Conservation (phyloP, 345 rosid species). For the Atalantia buxifolia region DNA sequence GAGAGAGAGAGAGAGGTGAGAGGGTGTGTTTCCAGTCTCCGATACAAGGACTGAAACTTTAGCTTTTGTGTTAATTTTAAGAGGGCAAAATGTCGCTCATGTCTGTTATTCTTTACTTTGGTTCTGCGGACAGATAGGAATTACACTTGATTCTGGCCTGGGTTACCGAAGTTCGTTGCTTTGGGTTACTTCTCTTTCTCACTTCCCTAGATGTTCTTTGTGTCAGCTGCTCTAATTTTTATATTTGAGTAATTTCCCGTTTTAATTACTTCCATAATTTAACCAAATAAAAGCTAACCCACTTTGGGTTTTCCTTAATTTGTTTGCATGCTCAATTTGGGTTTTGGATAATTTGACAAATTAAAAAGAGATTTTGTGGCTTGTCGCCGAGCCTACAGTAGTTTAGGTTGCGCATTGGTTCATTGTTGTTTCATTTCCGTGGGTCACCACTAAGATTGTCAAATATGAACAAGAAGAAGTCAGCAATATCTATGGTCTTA, state of each 20-base stretch:
- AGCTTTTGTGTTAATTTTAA: constrained; percentile 38
- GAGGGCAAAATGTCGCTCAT: constrained; percentile 35
- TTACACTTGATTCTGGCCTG: constrained; percentile 47
- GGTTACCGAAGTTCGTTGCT: constrained; percentile 49
- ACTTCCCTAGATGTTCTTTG: constrained; percentile 68
- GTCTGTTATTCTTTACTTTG: constrained; percentile 54
- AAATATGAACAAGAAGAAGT: neutral
- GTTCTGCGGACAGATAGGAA: constrained; percentile 40
- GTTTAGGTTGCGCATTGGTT: neutral
- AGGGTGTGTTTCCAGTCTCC: constrained; percentile 49
- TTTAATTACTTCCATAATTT: neutral
- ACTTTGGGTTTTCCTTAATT: constrained; percentile 7
- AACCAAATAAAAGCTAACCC: constrained; percentile 7
- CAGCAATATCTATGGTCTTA: neutral
- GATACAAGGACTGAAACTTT: constrained; percentile 58
- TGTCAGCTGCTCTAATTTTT: constrained; percentile 29
- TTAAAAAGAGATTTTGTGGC: neutral
- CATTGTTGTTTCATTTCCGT: neutral
- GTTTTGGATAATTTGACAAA: neutral
- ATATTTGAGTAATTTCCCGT: neutral
- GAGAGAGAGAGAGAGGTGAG: constrained; percentile 18
- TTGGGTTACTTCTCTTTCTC: constrained; percentile 44
- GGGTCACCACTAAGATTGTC: constrained; percentile 9
- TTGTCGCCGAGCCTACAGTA: constrained; percentile 11
- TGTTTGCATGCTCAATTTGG: neutral